Evolutionary conservation across 495 filamentous ascomycete species (phyloP).

Genomic region (Neurospora africana): DNA sequence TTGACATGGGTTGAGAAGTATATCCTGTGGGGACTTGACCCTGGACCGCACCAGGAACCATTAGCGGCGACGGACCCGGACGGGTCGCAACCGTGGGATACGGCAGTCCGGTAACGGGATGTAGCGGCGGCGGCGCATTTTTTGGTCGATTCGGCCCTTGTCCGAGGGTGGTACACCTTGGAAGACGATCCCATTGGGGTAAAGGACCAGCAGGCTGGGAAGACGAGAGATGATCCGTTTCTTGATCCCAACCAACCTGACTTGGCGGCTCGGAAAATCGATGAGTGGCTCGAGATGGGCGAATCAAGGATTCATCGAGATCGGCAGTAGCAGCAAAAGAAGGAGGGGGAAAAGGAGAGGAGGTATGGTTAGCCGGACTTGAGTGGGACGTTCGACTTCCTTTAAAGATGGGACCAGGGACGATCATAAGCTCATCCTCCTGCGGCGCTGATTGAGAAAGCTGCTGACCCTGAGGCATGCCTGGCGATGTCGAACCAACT

Average conservation of each 20-base stretch:
- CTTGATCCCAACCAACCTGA: not conserved
- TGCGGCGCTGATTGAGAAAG: not conserved
- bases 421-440: conserved; percentile 1
- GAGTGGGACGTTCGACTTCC: conserved; percentile 21
- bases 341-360: conserved; percentile 22
- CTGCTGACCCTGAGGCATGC: not conserved
- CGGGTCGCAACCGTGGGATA: not conserved
- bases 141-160: not conserved
- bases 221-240: conserved; percentile 16
- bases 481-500: conserved; percentile 1
- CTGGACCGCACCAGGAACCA: not conserved
- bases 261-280: not conserved
- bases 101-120: not conserved
- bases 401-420: conserved; percentile 15
- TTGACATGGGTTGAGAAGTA: conserved; percentile 48
- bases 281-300: not conserved
- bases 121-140: not conserved
- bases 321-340: conserved; percentile 8
- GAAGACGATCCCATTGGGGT: not conserved
- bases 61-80: not conserved
- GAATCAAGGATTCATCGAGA: not conserved
- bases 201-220: conserved; percentile 14
- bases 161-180: not conserved
- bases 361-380: conserved; percentile 10
- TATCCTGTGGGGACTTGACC: conserved; percentile 31